Base-by-base conservation (phyloP, 2,329 filamentous ascomycete species). In the Trichoderma gracile region DNA sequence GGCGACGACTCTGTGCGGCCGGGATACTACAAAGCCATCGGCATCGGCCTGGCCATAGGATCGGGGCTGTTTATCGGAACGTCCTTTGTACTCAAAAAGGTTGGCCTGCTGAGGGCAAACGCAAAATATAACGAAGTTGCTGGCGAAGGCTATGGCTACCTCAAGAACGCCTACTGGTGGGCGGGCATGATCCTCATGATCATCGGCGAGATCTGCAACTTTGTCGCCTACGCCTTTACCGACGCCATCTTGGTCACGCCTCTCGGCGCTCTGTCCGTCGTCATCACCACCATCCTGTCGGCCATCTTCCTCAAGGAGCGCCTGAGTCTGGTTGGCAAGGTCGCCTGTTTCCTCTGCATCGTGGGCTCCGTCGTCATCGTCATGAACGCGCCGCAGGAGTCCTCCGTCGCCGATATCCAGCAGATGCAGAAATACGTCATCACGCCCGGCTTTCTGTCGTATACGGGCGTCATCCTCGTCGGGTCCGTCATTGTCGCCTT, bases 141-240 rank as follows among this genome's bases (percentile, higher is more conserved):
- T 0, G 95, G 95, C 66, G 94, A 98, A 77, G 95, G 95, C 64
- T 98, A 98, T 76, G 93, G 94, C 67, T 99, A 98, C 76, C 86
- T 99, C 71, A 97, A 96, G 80, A 98, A 98, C 73, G 82, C 82
- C 21, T 97, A 86, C 81, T 99, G 95, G 95, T 99, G 95, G 95
- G 77, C 81, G 1, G 95, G 95, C 71, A 98, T 99, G 95, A 93
- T 82, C 0, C 83, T 98, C 65, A 98, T 99, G 95, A 97, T 98
- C 71, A 72, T 98, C 49, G 95, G 95, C 70, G 95, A 99, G 78
- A 86, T 97, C 64, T 96, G 92, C 85, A 99, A 99, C 78, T 96
- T 98, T 75, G 92, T 94, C 74, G 95, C 95, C 61, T 98, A 98
- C 74, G 92, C 93, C 64, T 98, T 98, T 72, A 95, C 95, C 67